Percentiles rank a stretch among this genome's conserved stretches.
These are phyloP conservation scores for Pyrenochaeta sp. DNA, from an alignment of 2,329 filamentous ascomycete genomes.

Conservation along the genomic window DNA sequence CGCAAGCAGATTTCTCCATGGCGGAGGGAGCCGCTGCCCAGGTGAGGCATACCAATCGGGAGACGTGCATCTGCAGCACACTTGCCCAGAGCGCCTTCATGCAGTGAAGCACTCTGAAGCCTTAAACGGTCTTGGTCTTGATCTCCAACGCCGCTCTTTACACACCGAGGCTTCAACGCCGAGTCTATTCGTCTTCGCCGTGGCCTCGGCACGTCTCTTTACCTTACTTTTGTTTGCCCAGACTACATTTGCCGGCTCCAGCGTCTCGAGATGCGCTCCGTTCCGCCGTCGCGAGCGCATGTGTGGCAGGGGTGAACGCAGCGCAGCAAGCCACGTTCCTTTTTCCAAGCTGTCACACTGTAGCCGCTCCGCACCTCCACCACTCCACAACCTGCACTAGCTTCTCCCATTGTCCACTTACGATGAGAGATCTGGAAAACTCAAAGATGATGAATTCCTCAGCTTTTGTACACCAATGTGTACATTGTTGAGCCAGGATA, in stretches of 20 bases:
- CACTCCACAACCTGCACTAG: no score
- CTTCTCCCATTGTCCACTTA: no score
- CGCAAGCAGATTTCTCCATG: not conserved
- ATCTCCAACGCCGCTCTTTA: slow-evolving; percentile 1
- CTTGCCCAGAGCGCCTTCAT: slow-evolving; percentile 7
- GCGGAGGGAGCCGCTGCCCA: not conserved
- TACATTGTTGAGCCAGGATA: no score
- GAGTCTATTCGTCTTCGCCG: not conserved
- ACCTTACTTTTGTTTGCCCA: not conserved
- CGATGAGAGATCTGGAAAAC: no score
- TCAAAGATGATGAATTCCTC: no score
- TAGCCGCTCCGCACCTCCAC: no score
- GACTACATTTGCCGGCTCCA: not conserved
- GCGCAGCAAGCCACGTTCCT: no score
- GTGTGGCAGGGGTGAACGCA: slow-evolving; percentile 3
- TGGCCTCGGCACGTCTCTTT: not conserved
- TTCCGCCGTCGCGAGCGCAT: not conserved
- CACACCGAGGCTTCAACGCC: not conserved
- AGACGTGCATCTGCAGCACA: not conserved
- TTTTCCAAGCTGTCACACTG: no score
- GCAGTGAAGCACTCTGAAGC: slow-evolving; percentile 17
- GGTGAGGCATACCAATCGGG: not conserved
- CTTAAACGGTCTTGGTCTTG: slow-evolving; percentile 4
- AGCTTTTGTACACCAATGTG: no score
- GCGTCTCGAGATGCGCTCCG: slow-evolving; percentile 5